These are phyloP conservation scores for Teunomyces panamensis DNA, from an alignment of 805 yeast genomes.

Conservation along the genomic window DNA sequence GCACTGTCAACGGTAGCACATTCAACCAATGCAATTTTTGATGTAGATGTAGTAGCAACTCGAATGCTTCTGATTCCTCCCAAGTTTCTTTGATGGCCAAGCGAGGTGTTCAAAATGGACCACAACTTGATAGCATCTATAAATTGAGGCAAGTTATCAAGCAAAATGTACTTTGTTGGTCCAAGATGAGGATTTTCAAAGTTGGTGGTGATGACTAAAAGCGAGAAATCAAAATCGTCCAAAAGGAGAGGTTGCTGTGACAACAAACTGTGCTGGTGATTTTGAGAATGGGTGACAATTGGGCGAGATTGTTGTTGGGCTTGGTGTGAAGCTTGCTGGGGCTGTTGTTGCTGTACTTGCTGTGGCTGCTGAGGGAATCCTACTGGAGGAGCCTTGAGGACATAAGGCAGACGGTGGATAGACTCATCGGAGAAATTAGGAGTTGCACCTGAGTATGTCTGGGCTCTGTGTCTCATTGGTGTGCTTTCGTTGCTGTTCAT, in stretches of 20 bases:
- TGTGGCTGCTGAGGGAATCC: conserved; percentile 2
- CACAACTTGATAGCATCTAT: conserved; percentile 47
- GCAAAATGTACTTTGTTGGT: conserved; percentile 73
- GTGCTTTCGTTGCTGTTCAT: conserved; percentile 9
- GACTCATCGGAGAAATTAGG: conserved; percentile 20
- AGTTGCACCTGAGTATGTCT: conserved; percentile 38
- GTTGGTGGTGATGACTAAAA: conserved; percentile 63
- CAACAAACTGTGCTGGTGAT: conserved; percentile 2
- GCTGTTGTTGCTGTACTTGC: not conserved
- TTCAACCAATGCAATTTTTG: conserved; percentile 53
- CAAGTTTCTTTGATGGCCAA: conserved; percentile 60
- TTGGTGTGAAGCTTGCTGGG: conserved; percentile 3
- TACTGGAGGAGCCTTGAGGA: not conserved
- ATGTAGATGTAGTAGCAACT: conserved; percentile 16
- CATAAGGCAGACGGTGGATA: conserved; percentile 9
- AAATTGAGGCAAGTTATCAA: conserved; percentile 79
- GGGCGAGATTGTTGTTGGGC: conserved; percentile 3
- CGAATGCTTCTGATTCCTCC: conserved; percentile 58
- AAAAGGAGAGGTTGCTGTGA: conserved; percentile 8
- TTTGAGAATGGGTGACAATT: not conserved
- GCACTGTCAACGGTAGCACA: conserved; percentile 73
- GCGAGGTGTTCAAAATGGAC: conserved; percentile 33
- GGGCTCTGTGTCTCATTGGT: conserved; percentile 33
- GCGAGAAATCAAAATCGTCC: conserved; percentile 61
- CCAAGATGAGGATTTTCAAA: conserved; percentile 67